phyloP scores from a whole-genome alignment of 805 yeast species.

The Metahyphopichia silvanorum region DNA sequence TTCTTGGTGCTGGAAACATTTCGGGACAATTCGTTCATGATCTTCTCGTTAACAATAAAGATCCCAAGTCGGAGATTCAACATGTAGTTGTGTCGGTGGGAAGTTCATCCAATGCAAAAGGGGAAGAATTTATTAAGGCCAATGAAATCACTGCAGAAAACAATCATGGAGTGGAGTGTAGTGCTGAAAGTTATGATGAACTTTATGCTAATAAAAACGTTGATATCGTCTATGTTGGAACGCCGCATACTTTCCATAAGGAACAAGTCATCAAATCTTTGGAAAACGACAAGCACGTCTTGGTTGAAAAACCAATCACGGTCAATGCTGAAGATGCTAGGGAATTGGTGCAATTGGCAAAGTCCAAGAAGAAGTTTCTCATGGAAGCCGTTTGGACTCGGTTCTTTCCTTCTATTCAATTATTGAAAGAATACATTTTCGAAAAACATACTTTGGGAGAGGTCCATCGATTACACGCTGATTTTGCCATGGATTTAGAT shows the following conservation, averaged over 20 bases:
- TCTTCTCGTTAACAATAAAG: slow-evolving; percentile 23
- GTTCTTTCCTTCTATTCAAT: slow-evolving; percentile 45
- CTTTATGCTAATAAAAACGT: slow-evolving; percentile 41
- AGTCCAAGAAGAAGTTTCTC: slow-evolving; percentile 39
- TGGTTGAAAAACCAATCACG: slow-evolving; percentile 56
- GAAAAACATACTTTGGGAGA: slow-evolving; percentile 46
- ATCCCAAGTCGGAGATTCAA: slow-evolving; percentile 17
- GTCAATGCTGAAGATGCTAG: slow-evolving; percentile 44
- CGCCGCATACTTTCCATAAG: slow-evolving; percentile 52
- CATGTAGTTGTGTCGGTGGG: slow-evolving; percentile 41
- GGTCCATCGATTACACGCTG: slow-evolving; percentile 40
- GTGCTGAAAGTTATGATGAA: slow-evolving; percentile 37
- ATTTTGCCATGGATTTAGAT: slow-evolving; percentile 37
- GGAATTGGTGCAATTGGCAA: slow-evolving; percentile 42
- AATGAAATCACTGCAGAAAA: slow-evolving; percentile 11
- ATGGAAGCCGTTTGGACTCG: slow-evolving; percentile 64
- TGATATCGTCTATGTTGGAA: slow-evolving; percentile 51
- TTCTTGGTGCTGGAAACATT: slow-evolving; percentile 48
- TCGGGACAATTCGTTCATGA: slow-evolving; percentile 44
- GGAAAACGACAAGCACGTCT: slow-evolving; percentile 44
- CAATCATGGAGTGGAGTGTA: slow-evolving; percentile 25
- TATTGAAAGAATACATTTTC: slow-evolving; percentile 33
- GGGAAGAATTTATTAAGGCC: slow-evolving; percentile 25
- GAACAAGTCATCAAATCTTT: slow-evolving; percentile 43
- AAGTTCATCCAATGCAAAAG: slow-evolving; percentile 32